phyloP scores from a whole-genome alignment of 1,284 basidiomycete species.

The Puccinia polysora region DNA sequence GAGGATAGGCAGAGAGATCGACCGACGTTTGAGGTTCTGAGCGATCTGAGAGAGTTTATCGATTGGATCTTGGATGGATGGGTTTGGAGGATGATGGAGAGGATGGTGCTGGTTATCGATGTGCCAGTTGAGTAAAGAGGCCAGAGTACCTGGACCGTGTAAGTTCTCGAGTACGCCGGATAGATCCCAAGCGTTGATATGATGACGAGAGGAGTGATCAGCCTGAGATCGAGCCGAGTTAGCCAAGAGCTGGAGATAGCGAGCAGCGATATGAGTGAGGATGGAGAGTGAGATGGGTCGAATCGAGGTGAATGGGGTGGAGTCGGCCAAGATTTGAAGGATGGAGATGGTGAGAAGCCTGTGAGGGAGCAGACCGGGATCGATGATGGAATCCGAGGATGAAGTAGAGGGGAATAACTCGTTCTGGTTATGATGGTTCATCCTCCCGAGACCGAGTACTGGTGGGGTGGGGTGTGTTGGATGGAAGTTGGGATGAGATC shows the following conservation, averaged over 20 bases:
- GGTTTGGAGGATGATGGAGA: not conserved
- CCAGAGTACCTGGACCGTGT: not conserved
- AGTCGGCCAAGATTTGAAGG: slow-evolving; percentile 22
- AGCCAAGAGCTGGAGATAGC: slow-evolving; percentile 24
- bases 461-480: too few species aligned
- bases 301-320: slow-evolving; percentile 29
- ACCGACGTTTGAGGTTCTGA: not conserved
- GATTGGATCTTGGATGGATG: not conserved
- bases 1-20: not conserved
- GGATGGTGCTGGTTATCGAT: not conserved
- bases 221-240: not conserved
- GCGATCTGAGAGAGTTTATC: not conserved
- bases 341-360: slow-evolving; percentile 10
- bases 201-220: slow-evolving; percentile 12
- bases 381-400: slow-evolving; percentile 2
- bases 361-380: not conserved
- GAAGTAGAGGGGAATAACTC: not conserved
- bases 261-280: not conserved
- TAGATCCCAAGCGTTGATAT: slow-evolving; percentile 26
- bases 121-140: slow-evolving; percentile 19
- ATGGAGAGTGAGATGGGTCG: slow-evolving; percentile 19
- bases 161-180: not conserved
- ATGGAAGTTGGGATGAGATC: too few species aligned
- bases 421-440: not conserved
- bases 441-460: too few species aligned